A percentile compares a stretch with the other conserved stretches of the same genome.
These are phyloP conservation scores for Fusarium acutatum DNA, from an alignment of 2,329 filamentous ascomycete genomes.

Conservation along the genomic window DNA sequence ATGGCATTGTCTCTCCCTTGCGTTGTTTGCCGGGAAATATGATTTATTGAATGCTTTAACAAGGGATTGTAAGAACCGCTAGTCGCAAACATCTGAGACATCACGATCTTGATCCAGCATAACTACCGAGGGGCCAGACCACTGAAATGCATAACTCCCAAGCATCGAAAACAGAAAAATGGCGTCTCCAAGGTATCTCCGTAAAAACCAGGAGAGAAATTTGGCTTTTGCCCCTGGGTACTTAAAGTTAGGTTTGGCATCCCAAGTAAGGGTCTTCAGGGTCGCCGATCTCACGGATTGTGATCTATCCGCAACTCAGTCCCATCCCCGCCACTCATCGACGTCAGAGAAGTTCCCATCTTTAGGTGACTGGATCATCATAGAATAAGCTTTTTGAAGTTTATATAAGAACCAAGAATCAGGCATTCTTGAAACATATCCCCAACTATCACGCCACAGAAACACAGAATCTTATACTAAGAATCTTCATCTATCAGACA, in stretches of 20 bases:
- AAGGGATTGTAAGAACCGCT: neutral
- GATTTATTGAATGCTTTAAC: neutral
- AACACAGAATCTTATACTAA: neutral
- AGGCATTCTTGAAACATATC: neutral
- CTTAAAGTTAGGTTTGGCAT: conserved; percentile 7
- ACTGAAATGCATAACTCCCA: neutral
- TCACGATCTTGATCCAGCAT: neutral
- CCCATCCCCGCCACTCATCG: neutral
- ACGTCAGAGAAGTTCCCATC: neutral
- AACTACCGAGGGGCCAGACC: neutral
- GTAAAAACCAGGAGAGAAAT: neutral
- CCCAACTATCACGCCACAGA: neutral
- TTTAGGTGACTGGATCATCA: neutral
- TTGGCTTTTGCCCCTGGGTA: conserved; percentile 7
- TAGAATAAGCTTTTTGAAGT: neutral
- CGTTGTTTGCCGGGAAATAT: neutral
- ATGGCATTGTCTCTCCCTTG: neutral
- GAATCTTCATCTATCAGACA: neutral
- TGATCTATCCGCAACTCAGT: conserved; percentile 13
- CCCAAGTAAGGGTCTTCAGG: neutral
- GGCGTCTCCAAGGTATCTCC: neutral
- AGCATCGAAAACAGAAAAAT: neutral
- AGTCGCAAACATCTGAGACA: conserved; percentile 16
- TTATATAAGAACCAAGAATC: neutral
- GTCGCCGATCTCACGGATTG: conserved; percentile 15